Evolutionary conservation across 768 basidiomycete genomes (phyloP).

Genomic region (Lactifluus volemus): DNA sequence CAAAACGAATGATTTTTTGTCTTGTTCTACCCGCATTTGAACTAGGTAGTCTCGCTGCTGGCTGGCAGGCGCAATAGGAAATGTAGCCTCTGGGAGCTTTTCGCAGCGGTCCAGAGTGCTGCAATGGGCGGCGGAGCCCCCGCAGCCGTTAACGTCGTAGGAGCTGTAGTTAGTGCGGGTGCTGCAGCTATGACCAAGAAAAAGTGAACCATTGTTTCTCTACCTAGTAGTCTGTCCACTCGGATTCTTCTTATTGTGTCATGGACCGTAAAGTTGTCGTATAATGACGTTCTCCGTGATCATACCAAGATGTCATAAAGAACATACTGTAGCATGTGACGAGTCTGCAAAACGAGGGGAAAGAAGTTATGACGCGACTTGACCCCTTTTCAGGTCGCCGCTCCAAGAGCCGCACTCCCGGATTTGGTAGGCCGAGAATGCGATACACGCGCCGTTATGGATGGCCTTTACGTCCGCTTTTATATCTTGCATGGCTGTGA

Average conservation of each 20-base stretch:
- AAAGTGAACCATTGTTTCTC: neutral
- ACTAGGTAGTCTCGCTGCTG: neutral
- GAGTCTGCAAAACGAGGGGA: neutral
- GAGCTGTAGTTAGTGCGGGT: neutral
- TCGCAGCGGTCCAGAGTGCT: constrained; percentile 1
- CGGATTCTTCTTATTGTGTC: neutral
- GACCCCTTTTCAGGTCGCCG: too few species aligned
- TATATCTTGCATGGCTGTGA: too few species aligned
- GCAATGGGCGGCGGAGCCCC: neutral
- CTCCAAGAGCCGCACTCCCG: too few species aligned
- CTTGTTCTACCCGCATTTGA: neutral
- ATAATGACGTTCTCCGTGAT: neutral
- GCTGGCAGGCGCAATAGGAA: neutral
- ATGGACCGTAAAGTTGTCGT: neutral
- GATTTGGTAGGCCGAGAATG: too few species aligned
- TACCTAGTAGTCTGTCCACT: neutral
- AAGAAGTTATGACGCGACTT: too few species aligned
- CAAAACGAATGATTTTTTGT: neutral
- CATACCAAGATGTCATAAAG: neutral
- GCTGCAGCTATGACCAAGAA: neutral
- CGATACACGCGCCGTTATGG: too few species aligned
- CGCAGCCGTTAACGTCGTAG: neutral
- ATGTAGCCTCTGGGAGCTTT: neutral
- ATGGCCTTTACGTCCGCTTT: too few species aligned
- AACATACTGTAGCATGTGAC: neutral